A percentile compares a stretch with the other conserved stretches of the same genome.
Evolutionary conservation across 176 grass and related monocot species (phyloP).

Genomic region (Eragrostis curvula): DNA sequence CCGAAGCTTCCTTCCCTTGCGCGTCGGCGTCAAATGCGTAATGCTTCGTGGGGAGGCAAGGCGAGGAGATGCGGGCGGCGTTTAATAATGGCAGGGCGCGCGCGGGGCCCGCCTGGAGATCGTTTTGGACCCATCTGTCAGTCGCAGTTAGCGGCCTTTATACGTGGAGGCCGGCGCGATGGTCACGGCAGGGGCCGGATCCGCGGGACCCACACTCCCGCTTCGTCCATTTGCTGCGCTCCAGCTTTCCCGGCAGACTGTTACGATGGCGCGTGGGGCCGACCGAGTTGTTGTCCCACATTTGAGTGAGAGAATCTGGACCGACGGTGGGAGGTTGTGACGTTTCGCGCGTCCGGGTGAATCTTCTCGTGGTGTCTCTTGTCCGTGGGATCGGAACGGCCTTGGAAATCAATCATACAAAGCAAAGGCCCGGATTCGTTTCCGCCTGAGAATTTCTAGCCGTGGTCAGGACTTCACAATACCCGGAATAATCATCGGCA

Average conservation of each 20-base stretch:
- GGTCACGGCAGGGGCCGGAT: neutral
- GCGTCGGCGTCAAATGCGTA: constrained; percentile 36
- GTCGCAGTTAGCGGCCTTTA: neutral
- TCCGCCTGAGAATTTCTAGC: neutral
- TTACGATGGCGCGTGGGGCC: neutral
- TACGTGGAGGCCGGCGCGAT: neutral
- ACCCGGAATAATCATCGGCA: neutral
- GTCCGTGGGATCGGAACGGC: neutral
- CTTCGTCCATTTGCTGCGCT: constrained; percentile 10
- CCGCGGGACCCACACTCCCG: constrained; percentile 1
- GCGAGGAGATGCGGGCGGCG: neutral
- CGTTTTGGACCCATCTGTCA: neutral
- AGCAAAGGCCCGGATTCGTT: neutral
- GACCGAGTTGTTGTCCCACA: neutral
- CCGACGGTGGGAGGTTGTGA: neutral
- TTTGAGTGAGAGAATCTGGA: neutral
- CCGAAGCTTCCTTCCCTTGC: neutral
- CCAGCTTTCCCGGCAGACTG: neutral
- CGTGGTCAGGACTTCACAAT: neutral
- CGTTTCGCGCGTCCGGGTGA: neutral
- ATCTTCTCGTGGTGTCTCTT: constrained; percentile 17
- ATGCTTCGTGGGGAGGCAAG: constrained; percentile 31
- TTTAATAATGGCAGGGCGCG: constrained; percentile 1
- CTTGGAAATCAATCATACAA: neutral
- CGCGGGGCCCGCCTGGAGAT: neutral